Evolutionary conservation across 1,139 yeast genomes (phyloP).

Genomic region (Hansenula lynferdii): DNA sequence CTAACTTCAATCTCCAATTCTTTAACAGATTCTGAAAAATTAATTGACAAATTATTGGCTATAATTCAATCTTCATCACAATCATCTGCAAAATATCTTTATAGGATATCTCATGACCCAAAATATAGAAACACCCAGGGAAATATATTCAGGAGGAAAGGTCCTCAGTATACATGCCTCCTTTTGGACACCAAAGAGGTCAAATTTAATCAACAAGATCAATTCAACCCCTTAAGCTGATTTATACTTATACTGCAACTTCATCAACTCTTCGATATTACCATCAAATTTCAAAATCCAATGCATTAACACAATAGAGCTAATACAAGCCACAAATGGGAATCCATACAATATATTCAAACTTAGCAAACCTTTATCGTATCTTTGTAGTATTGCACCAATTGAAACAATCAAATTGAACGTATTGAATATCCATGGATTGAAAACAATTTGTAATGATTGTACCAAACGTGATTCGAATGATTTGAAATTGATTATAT

Average conservation of each 20-base stretch:
- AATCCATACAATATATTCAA: not conserved
- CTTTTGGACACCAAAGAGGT: not conserved
- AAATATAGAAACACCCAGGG: not conserved
- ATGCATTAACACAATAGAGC: not conserved
- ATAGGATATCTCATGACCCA: not conserved
- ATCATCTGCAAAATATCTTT: not conserved
- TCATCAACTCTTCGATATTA: not conserved
- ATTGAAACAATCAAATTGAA: not conserved
- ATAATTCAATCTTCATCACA: not conserved
- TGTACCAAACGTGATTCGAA: not conserved
- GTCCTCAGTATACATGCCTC: not conserved
- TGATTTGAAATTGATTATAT: not conserved
- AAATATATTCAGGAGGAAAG: not conserved
- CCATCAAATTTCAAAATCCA: not conserved
- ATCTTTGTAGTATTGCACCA: not conserved
- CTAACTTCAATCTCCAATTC: not conserved
- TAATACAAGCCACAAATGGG: not conserved
- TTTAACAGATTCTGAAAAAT: not conserved
- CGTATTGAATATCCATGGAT: not conserved
- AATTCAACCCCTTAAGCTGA: not conserved
- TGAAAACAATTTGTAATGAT: not conserved
- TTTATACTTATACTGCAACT: constrained; percentile 1
- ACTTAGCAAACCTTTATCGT: not conserved
- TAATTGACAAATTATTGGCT: not conserved
- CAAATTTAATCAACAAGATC: not conserved